Base-by-base conservation (phyloP, 2,329 filamentous ascomycete species). In the Pseudonectria foliicola region DNA sequence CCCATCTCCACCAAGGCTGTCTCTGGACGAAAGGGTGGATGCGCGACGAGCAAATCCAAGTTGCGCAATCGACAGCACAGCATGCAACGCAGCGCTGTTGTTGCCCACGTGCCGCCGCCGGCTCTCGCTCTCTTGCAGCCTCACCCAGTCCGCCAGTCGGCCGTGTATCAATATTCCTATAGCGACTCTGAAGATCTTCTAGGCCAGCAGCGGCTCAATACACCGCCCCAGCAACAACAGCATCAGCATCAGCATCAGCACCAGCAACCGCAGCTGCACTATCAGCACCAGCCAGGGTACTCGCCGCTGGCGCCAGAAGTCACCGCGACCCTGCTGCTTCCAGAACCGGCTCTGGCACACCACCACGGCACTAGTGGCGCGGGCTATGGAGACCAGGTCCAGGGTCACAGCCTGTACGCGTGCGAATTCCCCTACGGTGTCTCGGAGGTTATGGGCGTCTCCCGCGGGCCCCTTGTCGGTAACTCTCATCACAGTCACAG, bases 21-120 rank as follows among this genome's bases (percentile, higher is more conserved):
- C 12, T 57, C 58, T 14, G 53, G 58, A 2, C 52, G 53, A 31
- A 60, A 55, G 30, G 59, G 59, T 35, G 61, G 60, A 7, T 50
- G 46, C 13, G 53, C 57, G 7, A 49, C 57, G 10, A 55, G 48
- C 35, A 53, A 47, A 26, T 45, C 51, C 12, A 44, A 45, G 29
- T 31, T 48, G 32, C 49, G 53, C 25, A 44, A 44, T 31, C 52
- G 44, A 18, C 45, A 39, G 30, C 47, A 45, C 33, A 35, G 40
- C 10, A 6, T 21, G 18, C 18, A 47, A 49, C 13, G 40, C 36
- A 29, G 34, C 38, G 33, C 35, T 53, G 14, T 43, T 52, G 39
- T 28, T 43, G 37, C 43, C 44, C 21, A 42, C 49, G 27, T 49
- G 39, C 21, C 47, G 48, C 21, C 29, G 4, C 16, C 18, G 11